Base-by-base conservation (phyloP, 1,284 basidiomycete genomes). In the Psilocybe mexicana region DNA sequence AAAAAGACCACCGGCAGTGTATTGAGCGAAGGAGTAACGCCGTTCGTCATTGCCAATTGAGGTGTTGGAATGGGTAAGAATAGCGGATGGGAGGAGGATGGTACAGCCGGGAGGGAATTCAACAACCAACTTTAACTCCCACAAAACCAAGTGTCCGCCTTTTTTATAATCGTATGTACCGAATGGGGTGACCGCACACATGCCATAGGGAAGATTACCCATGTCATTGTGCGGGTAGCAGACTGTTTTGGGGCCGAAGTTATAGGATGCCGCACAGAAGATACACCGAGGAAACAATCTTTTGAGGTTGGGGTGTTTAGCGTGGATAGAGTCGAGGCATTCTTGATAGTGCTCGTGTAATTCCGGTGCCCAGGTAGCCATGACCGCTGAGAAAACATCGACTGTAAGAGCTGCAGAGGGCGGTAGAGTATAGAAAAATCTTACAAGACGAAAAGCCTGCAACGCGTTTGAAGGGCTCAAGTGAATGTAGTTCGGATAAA, bases 111-210 rank as follows among this genome's bases (percentile, higher is more conserved):
- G 59, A 12, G 61, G 62, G 43, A 65, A 63, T 18, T 60, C 49
- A 14, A 63, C 52, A 3, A 60, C 54, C 2, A 62, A 33, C 6
- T 47, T 12, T 6, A 51, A 43, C 14, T 67, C 61, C 64, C 61
- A 64, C 3, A 65, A 55, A 6, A 65, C 45, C 2, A 64, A 28
- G 54, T 65, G 63, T 0, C 66, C 58, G 1, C 66, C 60, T 12
- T 51, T 23, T 4, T 35, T 54, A 2, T 52, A 55, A 24, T 66
- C 42, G 49, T 61, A 67, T 1, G 38, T 18, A 5, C 64, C 66
- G 10, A 63, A 40, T 4, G 52, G 43, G 7, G 58, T 62, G n/a
- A 65, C 60, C 2, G 57, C 57, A 43, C 61, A 60, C 43, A 56
- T 42, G 10, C 60, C 60, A 33, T 45, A 49, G 2, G 60, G 46